Base-by-base conservation (phyloP, 2,329 filamentous ascomycete genomes). In the Beauveria brongniartii region DNA sequence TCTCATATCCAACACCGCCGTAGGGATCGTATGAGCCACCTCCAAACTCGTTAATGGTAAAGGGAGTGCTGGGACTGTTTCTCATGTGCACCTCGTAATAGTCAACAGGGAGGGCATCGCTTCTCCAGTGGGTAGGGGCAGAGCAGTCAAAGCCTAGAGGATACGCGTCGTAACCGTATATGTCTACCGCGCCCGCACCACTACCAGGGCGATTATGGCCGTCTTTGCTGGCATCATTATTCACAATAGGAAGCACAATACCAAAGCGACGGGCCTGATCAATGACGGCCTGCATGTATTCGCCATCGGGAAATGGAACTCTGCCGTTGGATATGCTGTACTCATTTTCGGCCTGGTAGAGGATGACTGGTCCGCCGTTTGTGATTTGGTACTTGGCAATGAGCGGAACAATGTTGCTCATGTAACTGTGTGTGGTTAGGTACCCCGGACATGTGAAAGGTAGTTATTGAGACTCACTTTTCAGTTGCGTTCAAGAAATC, bases 341-440 rank as follows among this genome's bases (percentile, higher is more conserved):
- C 67, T 91, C 88, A 64, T 91, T 91, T 68, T 91, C 88, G 0
- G 85, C 85, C 69, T 91, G 88, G 26, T 87, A 78, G 1, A 90
- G 74, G 59, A 91, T 88, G 34, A 91, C 78, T 0, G 87, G 87
- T 0, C 89, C 88, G 2, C 87, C 88, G 64, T 90, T 87, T 1
- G 87, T 91, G 67, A 91, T 90, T 67, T 91, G 88, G 2, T 81
- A 84, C 59, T 82, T 80, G 2, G 87, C 85, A 65, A 91, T 84
- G 16, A 83, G 82, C 22, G 77, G 76, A 24, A 80, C 81, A 61
- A 89, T 78, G 24, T 82, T 75, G 16, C 77, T 70, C 61, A 82
- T 78, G 65, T 89, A 89, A 65, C 79, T 80, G 52, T 8, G 24
- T 20, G 20, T 10, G 20, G 24, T 46, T 41, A 22, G 40, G 5